Conservation (phyloP, 441 rosid species). For the Arabidopsis hybrid region DNA sequence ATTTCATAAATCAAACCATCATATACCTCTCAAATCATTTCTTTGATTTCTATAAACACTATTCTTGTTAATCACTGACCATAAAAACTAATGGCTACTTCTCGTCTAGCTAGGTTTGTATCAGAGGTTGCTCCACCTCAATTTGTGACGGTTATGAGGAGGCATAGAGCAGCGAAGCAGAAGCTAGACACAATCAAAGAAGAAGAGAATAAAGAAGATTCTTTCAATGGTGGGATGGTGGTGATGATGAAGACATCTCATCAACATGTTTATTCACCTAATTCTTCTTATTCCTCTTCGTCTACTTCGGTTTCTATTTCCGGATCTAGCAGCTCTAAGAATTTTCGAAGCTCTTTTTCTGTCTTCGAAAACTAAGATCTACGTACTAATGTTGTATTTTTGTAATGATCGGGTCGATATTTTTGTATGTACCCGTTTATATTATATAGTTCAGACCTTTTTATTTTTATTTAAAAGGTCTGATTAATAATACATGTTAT, state of each 20-base stretch:
- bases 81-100: constrained; percentile 55
- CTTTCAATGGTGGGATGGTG: constrained; percentile 30
- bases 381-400: background rate
- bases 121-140: constrained; percentile 94
- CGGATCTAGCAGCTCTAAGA: constrained; percentile 46
- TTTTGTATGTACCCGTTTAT: constrained; percentile 31
- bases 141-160: constrained; percentile 69
- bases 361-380: constrained; percentile 47
- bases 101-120: constrained; percentile 68
- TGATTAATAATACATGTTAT: constrained; percentile 1
- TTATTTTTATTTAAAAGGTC: constrained; percentile 35
- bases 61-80: background rate
- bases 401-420: constrained; percentile 33
- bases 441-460: constrained; percentile 20
- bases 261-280: constrained; percentile 25
- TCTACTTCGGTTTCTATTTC: constrained; percentile 10
- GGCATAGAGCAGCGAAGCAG: constrained; percentile 70
- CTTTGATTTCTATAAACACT: background rate
- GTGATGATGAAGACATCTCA: constrained; percentile 23
- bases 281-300: background rate
- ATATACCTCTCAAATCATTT: constrained; percentile 16
- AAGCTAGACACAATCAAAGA: constrained; percentile 84
- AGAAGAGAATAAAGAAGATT: constrained; percentile 68
- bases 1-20: constrained; percentile 41
- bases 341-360: constrained; percentile 54